Conservation (phyloP, 2,329 filamentous ascomycete species). For the Calonectria hongkongensis region DNA sequence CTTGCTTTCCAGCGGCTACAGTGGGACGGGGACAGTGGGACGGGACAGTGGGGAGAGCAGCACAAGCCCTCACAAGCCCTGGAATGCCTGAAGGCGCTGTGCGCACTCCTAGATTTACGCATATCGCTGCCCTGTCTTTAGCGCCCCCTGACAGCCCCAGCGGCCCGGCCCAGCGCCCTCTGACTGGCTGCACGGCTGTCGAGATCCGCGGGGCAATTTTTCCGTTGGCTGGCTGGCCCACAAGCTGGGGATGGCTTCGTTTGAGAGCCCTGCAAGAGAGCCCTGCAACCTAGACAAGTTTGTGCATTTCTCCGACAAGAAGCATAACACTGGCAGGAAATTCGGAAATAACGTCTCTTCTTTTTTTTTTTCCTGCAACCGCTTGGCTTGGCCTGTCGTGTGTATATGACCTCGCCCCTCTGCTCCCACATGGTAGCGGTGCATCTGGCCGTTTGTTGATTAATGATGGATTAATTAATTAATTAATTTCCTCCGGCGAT, state of each 20-base stretch:
- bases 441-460: background rate
- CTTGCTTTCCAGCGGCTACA: background rate
- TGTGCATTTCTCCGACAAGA: slow-evolving; percentile 26
- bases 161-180: slow-evolving; percentile 13
- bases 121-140: background rate
- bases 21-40: background rate
- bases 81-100: too few species aligned
- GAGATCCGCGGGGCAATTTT: slow-evolving; percentile 43
- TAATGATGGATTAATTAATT: background rate
- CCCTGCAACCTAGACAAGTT: slow-evolving; percentile 30
- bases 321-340: background rate
- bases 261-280: slow-evolving; percentile 40
- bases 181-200: slow-evolving; percentile 29
- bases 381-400: slow-evolving; percentile 8
- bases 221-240: slow-evolving; percentile 40
- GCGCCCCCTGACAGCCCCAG: slow-evolving; percentile 7
- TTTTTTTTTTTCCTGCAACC: background rate
- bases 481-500: slow-evolving; percentile 7
- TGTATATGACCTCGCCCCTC: background rate
- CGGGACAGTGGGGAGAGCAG: background rate
- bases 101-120: background rate
- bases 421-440: slow-evolving; percentile 2
- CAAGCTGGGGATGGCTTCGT: slow-evolving; percentile 12
- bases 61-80: too few species aligned
- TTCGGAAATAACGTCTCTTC: slow-evolving; percentile 1